A percentile compares a stretch with the other conserved stretches of the same genome.
Conservation (phyloP, 495 filamentous ascomycete species). For the Lasiosphaeria ovina region DNA sequence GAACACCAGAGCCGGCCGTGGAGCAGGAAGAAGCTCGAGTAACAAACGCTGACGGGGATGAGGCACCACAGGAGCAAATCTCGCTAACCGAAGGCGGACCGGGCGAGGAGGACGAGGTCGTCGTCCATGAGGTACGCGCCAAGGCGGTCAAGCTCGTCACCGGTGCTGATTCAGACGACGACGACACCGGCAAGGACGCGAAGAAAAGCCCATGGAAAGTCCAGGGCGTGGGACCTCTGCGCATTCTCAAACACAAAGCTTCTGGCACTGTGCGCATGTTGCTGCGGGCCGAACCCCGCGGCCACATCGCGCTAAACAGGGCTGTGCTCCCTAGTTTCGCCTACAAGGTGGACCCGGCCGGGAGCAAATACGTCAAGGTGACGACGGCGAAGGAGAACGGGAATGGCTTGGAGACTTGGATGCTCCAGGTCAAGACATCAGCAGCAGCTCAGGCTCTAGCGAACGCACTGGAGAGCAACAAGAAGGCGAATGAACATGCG, state of each 20-base stretch:
- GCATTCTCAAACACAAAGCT: constrained; percentile 64
- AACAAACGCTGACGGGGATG: constrained; percentile 49
- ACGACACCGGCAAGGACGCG: constrained; percentile 27
- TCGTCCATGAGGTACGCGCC: constrained; percentile 60
- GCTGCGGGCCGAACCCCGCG: constrained; percentile 66
- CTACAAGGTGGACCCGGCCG: constrained; percentile 49
- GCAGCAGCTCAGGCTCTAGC: constrained; percentile 46
- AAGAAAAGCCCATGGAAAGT: constrained; percentile 52
- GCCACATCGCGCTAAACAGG: constrained; percentile 67
- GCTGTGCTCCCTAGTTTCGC: constrained; percentile 54
- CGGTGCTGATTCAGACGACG: constrained; percentile 35
- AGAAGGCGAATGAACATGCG: constrained; percentile 35
- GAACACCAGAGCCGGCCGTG: constrained; percentile 59
- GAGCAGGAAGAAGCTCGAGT: constrained; percentile 50
- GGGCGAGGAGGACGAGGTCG: constrained; percentile 69
- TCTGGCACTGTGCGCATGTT: constrained; percentile 63
- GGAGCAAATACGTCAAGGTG: constrained; percentile 56
- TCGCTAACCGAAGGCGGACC: constrained; percentile 60
- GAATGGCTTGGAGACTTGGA: constrained; percentile 57
- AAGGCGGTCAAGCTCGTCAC: constrained; percentile 56
- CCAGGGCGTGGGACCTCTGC: constrained; percentile 62
- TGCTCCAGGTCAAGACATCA: constrained; percentile 59
- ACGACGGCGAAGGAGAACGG: constrained; percentile 51
- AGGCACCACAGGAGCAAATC: constrained; percentile 55
- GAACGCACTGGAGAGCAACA: constrained; percentile 46